These are phyloP conservation scores for Penicillium tannophilum DNA, from an alignment of 495 filamentous ascomycete species.

Conservation along the genomic window DNA sequence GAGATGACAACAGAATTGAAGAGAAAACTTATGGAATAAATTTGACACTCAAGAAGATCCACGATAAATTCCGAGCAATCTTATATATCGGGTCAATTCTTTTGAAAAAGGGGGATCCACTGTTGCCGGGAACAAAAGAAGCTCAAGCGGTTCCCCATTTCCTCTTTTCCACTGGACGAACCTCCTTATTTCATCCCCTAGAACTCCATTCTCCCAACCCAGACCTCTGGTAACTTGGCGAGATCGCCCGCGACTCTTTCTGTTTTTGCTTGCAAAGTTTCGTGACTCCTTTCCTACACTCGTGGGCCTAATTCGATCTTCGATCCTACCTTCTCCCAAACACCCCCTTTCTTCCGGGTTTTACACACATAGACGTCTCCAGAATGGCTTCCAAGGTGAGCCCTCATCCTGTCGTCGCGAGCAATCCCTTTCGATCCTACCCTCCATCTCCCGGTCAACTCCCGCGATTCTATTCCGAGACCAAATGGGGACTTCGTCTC, in stretches of 20 bases:
- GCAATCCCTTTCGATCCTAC: neutral
- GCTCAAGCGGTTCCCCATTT: constrained; percentile 9
- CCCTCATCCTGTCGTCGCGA: constrained; percentile 1
- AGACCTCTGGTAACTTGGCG: neutral
- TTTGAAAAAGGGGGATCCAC: constrained; percentile 9
- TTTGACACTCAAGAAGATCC: neutral
- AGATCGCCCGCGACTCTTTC: neutral
- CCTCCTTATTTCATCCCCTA: constrained; percentile 7
- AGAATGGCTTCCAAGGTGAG: constrained; percentile 37
- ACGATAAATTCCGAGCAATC: neutral
- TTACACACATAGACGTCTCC: constrained; percentile 9
- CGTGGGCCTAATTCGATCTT: constrained; percentile 3
- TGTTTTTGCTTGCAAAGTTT: constrained; percentile 1
- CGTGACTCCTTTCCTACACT: neutral
- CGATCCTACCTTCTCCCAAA: constrained; percentile 2
- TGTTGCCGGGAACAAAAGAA: constrained; percentile 15
- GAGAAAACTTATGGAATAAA: neutral
- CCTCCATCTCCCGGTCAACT: neutral
- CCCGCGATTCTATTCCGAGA: constrained; percentile 2
- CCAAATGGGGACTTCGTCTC: neutral
- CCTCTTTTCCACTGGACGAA: constrained; percentile 10
- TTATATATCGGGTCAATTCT: constrained; percentile 4
- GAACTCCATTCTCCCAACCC: neutral
- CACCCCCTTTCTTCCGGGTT: constrained; percentile 14
- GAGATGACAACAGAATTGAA: neutral